Base-by-base conservation (phyloP, 805 yeast genomes). In the Saturnispora gosingensis region DNA sequence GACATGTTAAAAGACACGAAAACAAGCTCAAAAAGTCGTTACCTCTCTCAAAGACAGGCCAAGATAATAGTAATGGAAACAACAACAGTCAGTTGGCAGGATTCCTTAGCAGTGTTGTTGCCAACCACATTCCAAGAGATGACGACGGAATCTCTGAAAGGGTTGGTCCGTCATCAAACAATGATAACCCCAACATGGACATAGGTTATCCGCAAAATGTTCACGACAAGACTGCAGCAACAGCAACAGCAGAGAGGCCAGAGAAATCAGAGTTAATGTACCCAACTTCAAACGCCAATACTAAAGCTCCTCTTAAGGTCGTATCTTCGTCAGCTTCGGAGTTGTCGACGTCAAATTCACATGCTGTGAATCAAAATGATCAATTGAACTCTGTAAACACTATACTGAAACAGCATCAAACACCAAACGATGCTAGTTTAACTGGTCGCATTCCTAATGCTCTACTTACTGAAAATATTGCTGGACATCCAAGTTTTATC, bases 1-100 rank as follows among this genome's bases (percentile, higher is more conserved):
- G 85, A 64, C 73, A 80, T 60, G 53, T 65, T 57, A 61, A 68
- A 67, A 51, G 82, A 56, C 71, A 78, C 60, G 72, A 70, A 24
- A 49, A 44, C 15, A 64, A 57, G 46, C 24, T 45, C 20, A 22
- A n/a, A 30, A 24, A 32, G 4, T 5, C 51, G 27, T 18, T 38
- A 5, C 22, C 42, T 38, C 15, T 18, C 9, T 8, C 42, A 7
- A 38, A 38, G 22, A 18, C 42, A 38, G 22, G 10, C 18, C 20
- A 20, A 9, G 42, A 38, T 18, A 38, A 18, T 8, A 18, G 22
- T 10, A 18, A 18, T 11, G 24, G 24, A 18, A 5, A 16, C 20
- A 18, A 20, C 42, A 20, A 20, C 20, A 18, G 22, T 16, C 42
- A 38, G 10, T 45, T 51, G 15, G 28, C 46, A 4, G 54, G 46